Percentiles rank a stretch among this genome's conserved stretches.
These are phyloP conservation scores for Arthrobotrys pseudoclavata DNA, from an alignment of 2,329 filamentous ascomycete genomes.

Conservation along the genomic window DNA sequence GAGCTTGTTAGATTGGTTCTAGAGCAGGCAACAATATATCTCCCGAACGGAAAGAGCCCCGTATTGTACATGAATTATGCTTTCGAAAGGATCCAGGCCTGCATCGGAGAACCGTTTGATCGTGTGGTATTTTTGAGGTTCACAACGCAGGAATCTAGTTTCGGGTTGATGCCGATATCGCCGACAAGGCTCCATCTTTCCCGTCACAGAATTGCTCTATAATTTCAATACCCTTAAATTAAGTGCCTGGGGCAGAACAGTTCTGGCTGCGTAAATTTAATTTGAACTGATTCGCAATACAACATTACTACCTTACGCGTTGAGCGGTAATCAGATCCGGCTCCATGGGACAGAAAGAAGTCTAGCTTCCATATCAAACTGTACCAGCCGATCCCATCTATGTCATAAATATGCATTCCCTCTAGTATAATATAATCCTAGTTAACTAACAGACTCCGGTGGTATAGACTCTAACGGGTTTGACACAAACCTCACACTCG, in stretches of 20 bases:
- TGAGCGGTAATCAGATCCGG: too few species aligned
- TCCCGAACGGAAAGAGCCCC: background rate
- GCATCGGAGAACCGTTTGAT: background rate
- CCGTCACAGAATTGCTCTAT: background rate
- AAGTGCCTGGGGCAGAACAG: too few species aligned
- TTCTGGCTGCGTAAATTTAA: too few species aligned
- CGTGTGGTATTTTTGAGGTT: conserved; percentile 11
- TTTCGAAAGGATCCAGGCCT: background rate
- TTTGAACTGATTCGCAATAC: too few species aligned
- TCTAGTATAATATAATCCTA: too few species aligned
- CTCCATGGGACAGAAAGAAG: too few species aligned
- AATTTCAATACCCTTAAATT: too few species aligned
- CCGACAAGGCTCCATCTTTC: background rate
- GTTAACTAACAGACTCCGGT: too few species aligned
- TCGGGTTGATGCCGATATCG: background rate
- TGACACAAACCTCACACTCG: background rate
- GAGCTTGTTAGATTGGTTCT: background rate
- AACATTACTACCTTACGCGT: too few species aligned
- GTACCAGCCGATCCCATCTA: too few species aligned
- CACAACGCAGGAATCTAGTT: background rate
- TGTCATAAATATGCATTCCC: too few species aligned
- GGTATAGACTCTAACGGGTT: background rate
- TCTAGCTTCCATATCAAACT: too few species aligned
- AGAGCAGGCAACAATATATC: background rate
- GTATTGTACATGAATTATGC: background rate